These are phyloP conservation scores for Pichia phayaonensis DNA, from an alignment of 805 yeast genomes.

Conservation along the genomic window DNA sequence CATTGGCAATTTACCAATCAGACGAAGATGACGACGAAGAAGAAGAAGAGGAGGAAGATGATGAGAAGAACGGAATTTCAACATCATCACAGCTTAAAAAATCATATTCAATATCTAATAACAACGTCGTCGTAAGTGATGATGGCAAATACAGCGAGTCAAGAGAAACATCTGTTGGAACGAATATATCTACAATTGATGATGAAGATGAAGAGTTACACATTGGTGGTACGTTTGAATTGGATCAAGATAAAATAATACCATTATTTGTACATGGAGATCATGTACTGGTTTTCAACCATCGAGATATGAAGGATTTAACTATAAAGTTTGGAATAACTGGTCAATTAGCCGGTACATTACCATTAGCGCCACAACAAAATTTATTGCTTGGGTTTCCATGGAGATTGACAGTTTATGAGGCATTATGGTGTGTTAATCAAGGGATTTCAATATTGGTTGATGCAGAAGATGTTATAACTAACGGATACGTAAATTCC, in stretches of 20 bases:
- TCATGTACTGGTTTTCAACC: constrained; percentile 42
- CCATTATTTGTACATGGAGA: constrained; percentile 10
- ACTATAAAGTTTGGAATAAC: constrained; percentile 53
- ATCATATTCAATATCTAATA: constrained; percentile 2
- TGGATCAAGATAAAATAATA: not conserved
- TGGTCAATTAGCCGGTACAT: constrained; percentile 76
- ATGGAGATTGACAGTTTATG: constrained; percentile 63
- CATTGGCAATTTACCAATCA: constrained; percentile 6
- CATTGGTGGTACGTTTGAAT: not conserved
- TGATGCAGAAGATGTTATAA: constrained; percentile 3
- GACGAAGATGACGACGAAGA: not conserved
- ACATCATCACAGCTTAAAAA: not conserved
- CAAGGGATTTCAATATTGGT: constrained; percentile 12
- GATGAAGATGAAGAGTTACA: not conserved
- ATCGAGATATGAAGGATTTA: constrained; percentile 44
- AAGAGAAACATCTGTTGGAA: not conserved
- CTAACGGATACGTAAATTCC: constrained; percentile 4
- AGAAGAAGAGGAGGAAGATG: not conserved
- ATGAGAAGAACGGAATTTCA: not conserved
- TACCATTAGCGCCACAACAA: constrained; percentile 90
- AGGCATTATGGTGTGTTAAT: constrained; percentile 56
- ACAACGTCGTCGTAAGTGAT: not conserved
- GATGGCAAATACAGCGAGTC: not conserved
- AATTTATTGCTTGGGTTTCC: constrained; percentile 84
- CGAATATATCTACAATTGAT: not conserved